phyloP scores from a whole-genome alignment of 768 basidiomycete species.

The Leccinellum rugosiceps region DNA sequence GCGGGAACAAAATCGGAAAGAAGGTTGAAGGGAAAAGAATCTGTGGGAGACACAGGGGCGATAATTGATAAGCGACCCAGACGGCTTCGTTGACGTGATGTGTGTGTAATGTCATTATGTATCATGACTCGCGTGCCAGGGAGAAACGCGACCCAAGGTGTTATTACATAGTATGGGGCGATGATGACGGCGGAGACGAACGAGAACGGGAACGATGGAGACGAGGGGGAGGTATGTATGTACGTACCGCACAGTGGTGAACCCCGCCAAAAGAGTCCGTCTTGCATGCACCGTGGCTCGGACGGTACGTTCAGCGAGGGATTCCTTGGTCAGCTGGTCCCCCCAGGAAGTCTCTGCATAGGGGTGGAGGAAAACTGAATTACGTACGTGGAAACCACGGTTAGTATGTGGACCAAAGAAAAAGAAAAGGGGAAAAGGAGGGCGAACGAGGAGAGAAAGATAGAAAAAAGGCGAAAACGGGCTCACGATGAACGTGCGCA shows the following conservation, averaged over 20 bases:
- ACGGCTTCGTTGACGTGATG: background rate
- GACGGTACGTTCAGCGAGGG: conserved; percentile 54
- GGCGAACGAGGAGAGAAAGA: no score
- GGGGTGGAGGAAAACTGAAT: conserved; percentile 53
- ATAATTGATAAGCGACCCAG: conserved; percentile 1
- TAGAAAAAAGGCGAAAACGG: background rate
- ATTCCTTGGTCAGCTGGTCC: conserved; percentile 59
- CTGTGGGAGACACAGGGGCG: background rate
- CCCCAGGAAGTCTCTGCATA: conserved; percentile 60
- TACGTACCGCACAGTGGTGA: conserved; percentile 55
- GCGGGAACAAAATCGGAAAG: background rate
- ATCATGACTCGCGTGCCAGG: background rate
- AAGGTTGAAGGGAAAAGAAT: background rate
- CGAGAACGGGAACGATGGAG: background rate
- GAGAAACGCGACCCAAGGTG: background rate
- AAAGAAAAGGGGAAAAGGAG: no score
- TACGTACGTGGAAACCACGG: background rate
- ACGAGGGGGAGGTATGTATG: background rate
- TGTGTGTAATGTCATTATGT: background rate
- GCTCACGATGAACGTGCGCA: conserved; percentile 50
- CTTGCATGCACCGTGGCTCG: conserved; percentile 59
- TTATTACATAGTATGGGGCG: background rate
- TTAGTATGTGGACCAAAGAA: background rate
- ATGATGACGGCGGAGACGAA: background rate
- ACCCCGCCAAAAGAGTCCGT: conserved; percentile 57